Evolutionary conservation across 164 flowering plant genomes (phyloP).

Genomic region (Vitis cinerea): DNA sequence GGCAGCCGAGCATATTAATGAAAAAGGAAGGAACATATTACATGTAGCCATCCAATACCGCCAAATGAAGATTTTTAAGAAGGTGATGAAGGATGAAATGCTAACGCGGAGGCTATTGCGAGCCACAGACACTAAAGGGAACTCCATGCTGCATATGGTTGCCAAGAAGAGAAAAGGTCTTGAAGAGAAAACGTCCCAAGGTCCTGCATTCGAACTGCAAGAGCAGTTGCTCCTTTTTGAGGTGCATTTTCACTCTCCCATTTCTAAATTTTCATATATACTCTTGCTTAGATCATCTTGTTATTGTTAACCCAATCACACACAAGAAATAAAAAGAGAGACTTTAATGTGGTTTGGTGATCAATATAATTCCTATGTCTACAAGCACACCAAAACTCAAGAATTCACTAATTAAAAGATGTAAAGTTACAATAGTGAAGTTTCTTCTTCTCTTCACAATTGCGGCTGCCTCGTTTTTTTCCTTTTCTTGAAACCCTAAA

Average conservation of each 20-base stretch:
- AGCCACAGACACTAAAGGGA: neutral
- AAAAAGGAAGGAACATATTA: slow-evolving; percentile 5
- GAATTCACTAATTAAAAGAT: too few species aligned
- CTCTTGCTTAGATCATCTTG: neutral
- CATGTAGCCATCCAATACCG: slow-evolving; percentile 17
- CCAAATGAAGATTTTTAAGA: neutral
- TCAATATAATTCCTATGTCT: too few species aligned
- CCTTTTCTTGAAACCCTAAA: too few species aligned
- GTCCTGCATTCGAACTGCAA: slow-evolving; percentile 7
- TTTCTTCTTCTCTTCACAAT: too few species aligned
- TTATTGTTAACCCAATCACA: too few species aligned
- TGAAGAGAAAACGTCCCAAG: neutral
- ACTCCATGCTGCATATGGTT: slow-evolving; percentile 15
- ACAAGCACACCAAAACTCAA: too few species aligned
- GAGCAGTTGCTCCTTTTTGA: slow-evolving; percentile 9
- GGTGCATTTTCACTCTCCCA: neutral
- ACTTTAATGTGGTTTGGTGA: too few species aligned
- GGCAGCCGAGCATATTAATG: slow-evolving; percentile 5
- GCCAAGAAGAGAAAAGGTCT: neutral
- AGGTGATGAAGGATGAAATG: neutral
- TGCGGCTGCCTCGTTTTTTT: too few species aligned
- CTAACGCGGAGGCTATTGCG: neutral
- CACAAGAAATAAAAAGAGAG: too few species aligned
- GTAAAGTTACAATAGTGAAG: too few species aligned
- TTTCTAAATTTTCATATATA: too few species aligned